Evolutionary conservation across 2,329 filamentous ascomycete species (phyloP).

Genomic region (Aspergillus floridensis): DNA sequence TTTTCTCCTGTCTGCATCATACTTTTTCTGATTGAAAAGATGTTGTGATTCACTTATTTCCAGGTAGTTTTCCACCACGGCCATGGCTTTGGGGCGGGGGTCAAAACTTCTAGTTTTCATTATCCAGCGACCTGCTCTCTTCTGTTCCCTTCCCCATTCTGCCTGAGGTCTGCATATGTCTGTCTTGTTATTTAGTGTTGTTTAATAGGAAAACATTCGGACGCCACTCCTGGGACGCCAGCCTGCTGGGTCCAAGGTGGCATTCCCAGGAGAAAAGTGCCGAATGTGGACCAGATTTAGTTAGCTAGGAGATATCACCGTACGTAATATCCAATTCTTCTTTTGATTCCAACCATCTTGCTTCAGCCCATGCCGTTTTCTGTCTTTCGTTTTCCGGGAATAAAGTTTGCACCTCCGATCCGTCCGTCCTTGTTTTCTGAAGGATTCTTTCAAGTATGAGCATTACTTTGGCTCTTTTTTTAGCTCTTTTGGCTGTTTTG

Average conservation of each 20-base stretch:
- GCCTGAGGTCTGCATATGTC: not conserved
- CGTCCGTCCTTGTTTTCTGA: not conserved
- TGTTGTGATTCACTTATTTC: not conserved
- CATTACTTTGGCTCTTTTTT: too few species aligned
- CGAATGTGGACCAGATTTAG: not conserved
- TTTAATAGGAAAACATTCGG: slow-evolving; percentile 8
- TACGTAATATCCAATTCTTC: slow-evolving; percentile 6
- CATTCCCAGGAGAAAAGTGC: slow-evolving; percentile 3
- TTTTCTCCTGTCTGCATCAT: slow-evolving; percentile 11
- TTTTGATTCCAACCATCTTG: not conserved
- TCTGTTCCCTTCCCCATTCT: not conserved
- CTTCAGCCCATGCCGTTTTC: not conserved
- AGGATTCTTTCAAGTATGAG: not conserved
- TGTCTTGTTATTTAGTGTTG: slow-evolving; percentile 4
- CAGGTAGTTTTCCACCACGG: not conserved
- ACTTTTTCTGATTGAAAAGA: slow-evolving; percentile 1
- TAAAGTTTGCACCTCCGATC: not conserved
- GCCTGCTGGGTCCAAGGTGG: slow-evolving; percentile 4
- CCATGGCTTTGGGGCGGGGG: not conserved
- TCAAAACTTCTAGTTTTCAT: not conserved
- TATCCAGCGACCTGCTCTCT: not conserved
- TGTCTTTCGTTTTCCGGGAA: not conserved
- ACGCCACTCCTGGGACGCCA: slow-evolving; percentile 2
- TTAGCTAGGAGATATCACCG: slow-evolving; percentile 4
- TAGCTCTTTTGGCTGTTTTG: not conserved